Evolutionary conservation across 1,284 basidiomycete genomes (phyloP).

Genomic region (Leccinum subrobustum): DNA sequence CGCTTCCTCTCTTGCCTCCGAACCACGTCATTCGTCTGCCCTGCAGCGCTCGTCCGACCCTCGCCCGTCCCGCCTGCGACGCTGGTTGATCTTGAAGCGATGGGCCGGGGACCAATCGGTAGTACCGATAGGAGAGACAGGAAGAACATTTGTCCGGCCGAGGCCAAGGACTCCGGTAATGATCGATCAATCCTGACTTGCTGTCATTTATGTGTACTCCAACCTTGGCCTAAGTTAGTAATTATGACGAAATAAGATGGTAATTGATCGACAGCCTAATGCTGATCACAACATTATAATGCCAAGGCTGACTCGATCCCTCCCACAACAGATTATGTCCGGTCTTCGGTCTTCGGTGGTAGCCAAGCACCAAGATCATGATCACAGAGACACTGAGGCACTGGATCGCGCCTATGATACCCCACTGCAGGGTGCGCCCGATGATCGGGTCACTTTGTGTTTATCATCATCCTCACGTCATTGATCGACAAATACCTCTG

Average conservation of each 20-base stretch:
- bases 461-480: not conserved
- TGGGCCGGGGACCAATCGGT: not conserved
- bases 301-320: not conserved
- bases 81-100: not conserved
- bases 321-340: not conserved
- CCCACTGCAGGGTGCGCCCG: not conserved
- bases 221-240: not conserved
- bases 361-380: not conserved
- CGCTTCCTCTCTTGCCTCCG: not conserved
- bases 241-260: not conserved
- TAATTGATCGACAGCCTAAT: not conserved
- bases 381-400: not conserved
- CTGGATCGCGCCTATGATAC: not conserved
- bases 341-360: not conserved
- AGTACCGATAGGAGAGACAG: too few species aligned
- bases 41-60: not conserved
- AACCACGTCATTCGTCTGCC: not conserved
- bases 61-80: too few species aligned
- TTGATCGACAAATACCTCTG: not conserved
- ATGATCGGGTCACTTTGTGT: not conserved
- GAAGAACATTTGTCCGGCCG: not conserved
- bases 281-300: not conserved
- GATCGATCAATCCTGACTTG: not conserved
- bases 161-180: not conserved
- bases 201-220: not conserved